Percentiles rank a stretch among this genome's conserved stretches.
Conservation (phyloP, 1,284 basidiomycete species). For the Lignosus rhinocerotis region DNA sequence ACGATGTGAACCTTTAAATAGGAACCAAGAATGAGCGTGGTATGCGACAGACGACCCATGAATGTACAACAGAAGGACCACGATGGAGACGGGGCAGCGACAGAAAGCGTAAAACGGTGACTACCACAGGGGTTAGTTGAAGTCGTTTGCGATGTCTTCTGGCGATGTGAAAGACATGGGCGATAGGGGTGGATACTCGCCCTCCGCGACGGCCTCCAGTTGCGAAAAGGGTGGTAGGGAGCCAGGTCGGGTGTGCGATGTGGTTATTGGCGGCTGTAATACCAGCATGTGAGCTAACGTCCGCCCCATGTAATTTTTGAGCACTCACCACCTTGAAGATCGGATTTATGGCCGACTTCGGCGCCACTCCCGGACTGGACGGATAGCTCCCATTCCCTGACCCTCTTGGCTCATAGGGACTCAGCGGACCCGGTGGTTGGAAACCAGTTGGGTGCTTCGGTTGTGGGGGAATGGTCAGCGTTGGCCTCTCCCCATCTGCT, state of each 20-base stretch:
- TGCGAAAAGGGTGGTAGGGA: slow-evolving; percentile 75
- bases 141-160: slow-evolving; percentile 39
- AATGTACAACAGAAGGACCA: slow-evolving; percentile 18
- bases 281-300: slow-evolving; percentile 11
- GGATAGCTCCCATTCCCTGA: slow-evolving; percentile 33
- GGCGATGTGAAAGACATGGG: slow-evolving; percentile 70
- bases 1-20: slow-evolving; percentile 26
- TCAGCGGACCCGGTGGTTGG: slow-evolving; percentile 34
- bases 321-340: slow-evolving; percentile 89
- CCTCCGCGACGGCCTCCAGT: slow-evolving; percentile 78
- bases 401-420: slow-evolving; percentile 31
- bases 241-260: slow-evolving; percentile 32
- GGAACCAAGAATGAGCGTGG: slow-evolving; percentile 28
- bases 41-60: slow-evolving; percentile 21
- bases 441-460: slow-evolving; percentile 42
- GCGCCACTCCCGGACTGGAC: slow-evolving; percentile 53
- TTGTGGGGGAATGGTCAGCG: slow-evolving; percentile 49
- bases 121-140: slow-evolving; percentile 28
- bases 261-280: slow-evolving; percentile 53
- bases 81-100: slow-evolving; percentile 6
- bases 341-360: slow-evolving; percentile 78
- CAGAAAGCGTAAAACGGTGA: slow-evolving; percentile 1
- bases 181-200: slow-evolving; percentile 64
- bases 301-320: slow-evolving; percentile 12
- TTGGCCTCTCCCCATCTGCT: slow-evolving; percentile 31